Evolutionary conservation across 306 rosid genomes (phyloP), one percentile per base, ranked within the genome.

Genomic region (Castanea mollissima): DNA sequence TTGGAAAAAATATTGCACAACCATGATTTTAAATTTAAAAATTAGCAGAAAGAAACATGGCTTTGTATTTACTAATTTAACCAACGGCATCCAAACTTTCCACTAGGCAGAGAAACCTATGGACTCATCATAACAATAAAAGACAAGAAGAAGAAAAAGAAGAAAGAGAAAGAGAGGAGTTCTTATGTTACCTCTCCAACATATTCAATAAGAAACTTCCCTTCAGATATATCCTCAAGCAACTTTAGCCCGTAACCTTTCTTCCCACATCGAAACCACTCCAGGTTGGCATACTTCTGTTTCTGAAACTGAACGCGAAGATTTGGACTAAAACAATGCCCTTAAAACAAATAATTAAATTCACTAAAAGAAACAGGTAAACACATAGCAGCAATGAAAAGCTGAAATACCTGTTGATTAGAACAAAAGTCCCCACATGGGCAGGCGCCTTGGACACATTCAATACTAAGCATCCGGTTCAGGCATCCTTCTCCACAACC

Each of bases 401-500:
- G 76, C 32, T 74, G 21, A 60, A n/a, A 83, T 83, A 92, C 99
- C 98, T 96, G 99, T 76, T 91, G 99, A 86, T 96, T 96, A 78
- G 99, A 92, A 81, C 99, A 96, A 38, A 25, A 73, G 56, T 90
- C 98, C 73, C 94, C 89, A 74, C 99, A 96, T 10, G 99, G 99
- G 84, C 99, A 96, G 35, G 98, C 87, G 76, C 97, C 96, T 82
- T 88, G 90, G 35, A 86, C 90, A 68, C 99, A 96, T 83, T 96
- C 99, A 23, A 96, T 96, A 78, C 87, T 96, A 46, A 96, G 99
- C 82, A 96, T 86, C 71, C 98, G 92, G 79, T 96, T 96, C 83
- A 96, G 86, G 85, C 99, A 96, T 81, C 93, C 94, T 78, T 96
- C 99, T 79, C 97, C 92, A 79, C 99, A 96, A 49, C 99, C 99